A percentile compares a stretch with the other conserved stretches of the same genome.
These are phyloP conservation scores for Solanum hybrid DNA, from an alignment of 305 asterid genomes.

Conservation along the genomic window DNA sequence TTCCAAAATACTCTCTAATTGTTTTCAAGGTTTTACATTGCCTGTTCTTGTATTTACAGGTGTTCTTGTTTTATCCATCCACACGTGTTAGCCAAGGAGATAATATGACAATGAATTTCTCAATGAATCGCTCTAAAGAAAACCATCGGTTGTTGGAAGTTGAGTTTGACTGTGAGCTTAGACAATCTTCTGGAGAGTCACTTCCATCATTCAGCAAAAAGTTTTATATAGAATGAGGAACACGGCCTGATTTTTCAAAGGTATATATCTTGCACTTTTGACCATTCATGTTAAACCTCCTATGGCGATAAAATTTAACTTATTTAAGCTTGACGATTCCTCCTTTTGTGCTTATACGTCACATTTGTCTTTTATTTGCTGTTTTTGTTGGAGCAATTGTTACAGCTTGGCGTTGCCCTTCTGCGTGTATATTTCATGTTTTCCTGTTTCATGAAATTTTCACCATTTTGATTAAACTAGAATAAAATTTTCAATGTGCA, in stretches of 20 bases:
- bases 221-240: conserved; percentile 59
- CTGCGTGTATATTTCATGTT: background rate
- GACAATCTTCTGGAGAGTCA: conserved; percentile 35
- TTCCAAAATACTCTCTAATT: background rate
- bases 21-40: background rate
- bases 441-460: background rate
- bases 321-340: background rate
- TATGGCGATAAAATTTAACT: background rate
- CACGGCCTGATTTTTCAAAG: background rate
- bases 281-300: background rate
- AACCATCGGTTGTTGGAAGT: conserved; percentile 86
- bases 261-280: background rate
- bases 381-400: background rate
- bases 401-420: background rate
- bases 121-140: conserved; percentile 65
- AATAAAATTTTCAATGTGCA: background rate
- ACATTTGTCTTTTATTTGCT: background rate
- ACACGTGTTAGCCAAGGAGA: conserved; percentile 38
- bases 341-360: background rate
- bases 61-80: conserved; percentile 68
- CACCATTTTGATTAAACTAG: background rate
- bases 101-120: conserved; percentile 30
- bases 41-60: conserved; percentile 33
- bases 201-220: conserved; percentile 37
- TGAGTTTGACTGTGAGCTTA: conserved; percentile 49